These are phyloP conservation scores for Globisporangium echinulatum DNA, from an alignment of 352 stramenopile genomes.

Conservation along the genomic window DNA sequence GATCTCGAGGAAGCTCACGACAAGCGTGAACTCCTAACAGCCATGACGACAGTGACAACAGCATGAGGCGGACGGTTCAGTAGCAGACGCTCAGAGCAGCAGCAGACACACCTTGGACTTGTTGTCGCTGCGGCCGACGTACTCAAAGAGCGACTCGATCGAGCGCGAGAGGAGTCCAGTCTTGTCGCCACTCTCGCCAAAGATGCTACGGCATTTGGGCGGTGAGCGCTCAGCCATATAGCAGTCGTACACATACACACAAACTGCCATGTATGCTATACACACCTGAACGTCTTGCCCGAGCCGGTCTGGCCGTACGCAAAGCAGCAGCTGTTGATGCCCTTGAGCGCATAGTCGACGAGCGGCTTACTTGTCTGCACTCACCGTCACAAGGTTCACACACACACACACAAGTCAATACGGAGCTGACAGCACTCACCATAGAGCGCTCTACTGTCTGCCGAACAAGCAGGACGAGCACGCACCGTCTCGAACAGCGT, in stretches of 20 bases:
- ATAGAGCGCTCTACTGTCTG: too few species aligned
- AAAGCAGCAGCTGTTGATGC: slow-evolving; percentile 93
- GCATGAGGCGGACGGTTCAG: too few species aligned
- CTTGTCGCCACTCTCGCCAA: slow-evolving; percentile 82
- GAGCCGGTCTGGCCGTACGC: slow-evolving; percentile 88
- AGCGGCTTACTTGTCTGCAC: slow-evolving; percentile 72
- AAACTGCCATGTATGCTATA: not conserved
- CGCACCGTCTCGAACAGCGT: slow-evolving; percentile 63
- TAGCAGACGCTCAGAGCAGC: too few species aligned
- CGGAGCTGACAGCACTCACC: too few species aligned
- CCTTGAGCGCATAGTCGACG: slow-evolving; percentile 87
- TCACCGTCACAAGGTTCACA: not conserved
- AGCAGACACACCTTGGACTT: slow-evolving; percentile 39
- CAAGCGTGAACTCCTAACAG: slow-evolving; percentile 66
- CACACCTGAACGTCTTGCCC: slow-evolving; percentile 81
- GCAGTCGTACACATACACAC: not conserved
- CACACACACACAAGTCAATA: too few species aligned
- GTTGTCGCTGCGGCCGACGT: slow-evolving; percentile 56
- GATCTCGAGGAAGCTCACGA: slow-evolving; percentile 91
- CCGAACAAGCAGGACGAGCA: too few species aligned
- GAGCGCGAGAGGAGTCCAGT: slow-evolving; percentile 83
- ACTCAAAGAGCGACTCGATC: slow-evolving; percentile 88
- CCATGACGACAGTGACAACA: not conserved
- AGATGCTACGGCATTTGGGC: slow-evolving; percentile 51
- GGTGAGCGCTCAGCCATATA: not conserved